Evolutionary conservation across 768 basidiomycete species (phyloP).

Genomic region (Tricholoma saponaceum): DNA sequence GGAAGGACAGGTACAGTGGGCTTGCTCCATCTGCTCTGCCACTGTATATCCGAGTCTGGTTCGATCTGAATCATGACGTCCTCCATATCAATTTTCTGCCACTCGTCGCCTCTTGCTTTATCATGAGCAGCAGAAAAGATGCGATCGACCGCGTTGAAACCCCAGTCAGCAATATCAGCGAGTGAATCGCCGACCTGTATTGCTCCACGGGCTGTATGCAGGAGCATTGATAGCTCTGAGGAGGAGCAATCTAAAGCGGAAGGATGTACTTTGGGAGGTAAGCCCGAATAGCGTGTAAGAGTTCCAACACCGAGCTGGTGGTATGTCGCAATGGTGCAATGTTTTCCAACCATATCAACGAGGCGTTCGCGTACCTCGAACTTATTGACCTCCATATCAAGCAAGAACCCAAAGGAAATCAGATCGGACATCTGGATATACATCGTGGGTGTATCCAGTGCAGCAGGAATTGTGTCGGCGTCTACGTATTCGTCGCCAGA

Average conservation of each 20-base stretch:
- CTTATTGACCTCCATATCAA: constrained; percentile 5
- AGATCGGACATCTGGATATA: constrained; percentile 6
- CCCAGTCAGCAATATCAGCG: not conserved
- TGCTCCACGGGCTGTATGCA: not conserved
- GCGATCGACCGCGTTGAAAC: constrained; percentile 1
- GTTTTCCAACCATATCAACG: constrained; percentile 3
- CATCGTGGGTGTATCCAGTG: constrained; percentile 3
- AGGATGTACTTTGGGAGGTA: not conserved
- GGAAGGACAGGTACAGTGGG: constrained; percentile 2
- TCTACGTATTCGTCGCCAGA: not conserved
- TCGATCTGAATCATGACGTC: not conserved
- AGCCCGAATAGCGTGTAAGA: constrained; percentile 5
- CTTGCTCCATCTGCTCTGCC: constrained; percentile 1
- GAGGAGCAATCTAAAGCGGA: not conserved
- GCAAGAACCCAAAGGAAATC: constrained; percentile 3
- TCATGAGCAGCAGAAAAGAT: not conserved
- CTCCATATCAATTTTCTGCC: not conserved
- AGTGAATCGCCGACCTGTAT: not conserved
- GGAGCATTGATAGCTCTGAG: not conserved
- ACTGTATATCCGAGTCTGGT: not conserved
- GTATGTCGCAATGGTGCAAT: constrained; percentile 4
- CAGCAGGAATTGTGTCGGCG: constrained; percentile 5
- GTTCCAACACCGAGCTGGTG: constrained; percentile 7
- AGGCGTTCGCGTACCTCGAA: not conserved
- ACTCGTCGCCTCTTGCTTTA: not conserved